Conservation (phyloP, 2,329 filamentous ascomycete species). For the Apiospora arundinis region DNA sequence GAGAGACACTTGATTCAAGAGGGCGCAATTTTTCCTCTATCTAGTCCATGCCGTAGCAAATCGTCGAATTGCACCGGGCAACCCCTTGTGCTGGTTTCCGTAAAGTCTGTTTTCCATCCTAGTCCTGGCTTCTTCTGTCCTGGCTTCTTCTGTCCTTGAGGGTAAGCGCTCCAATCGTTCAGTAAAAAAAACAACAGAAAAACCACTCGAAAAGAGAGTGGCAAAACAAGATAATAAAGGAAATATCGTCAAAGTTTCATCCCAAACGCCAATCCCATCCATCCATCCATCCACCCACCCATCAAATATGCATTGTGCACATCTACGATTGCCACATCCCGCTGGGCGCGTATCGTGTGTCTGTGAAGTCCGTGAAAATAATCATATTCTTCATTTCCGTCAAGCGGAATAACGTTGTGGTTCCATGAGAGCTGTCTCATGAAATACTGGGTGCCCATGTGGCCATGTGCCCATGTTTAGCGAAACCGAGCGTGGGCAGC, state of each 20-base stretch:
- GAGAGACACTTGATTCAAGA: background rate
- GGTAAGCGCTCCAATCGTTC: background rate
- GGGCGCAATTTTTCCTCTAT: background rate
- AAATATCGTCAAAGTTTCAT: background rate
- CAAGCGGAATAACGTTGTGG: slow-evolving; percentile 20
- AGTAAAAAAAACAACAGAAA: background rate
- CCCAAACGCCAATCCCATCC: slow-evolving; percentile 4
- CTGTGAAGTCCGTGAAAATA: background rate
- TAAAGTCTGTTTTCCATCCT: slow-evolving; percentile 15
- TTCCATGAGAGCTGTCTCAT: slow-evolving; percentile 28
- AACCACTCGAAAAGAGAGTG: background rate
- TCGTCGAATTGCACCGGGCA: slow-evolving; percentile 12
- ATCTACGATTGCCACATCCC: background rate
- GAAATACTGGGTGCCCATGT: slow-evolving; percentile 17
- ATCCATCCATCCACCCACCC: background rate
- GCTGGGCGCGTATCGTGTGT: background rate
- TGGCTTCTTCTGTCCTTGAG: slow-evolving; percentile 12
- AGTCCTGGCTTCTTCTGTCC: slow-evolving; percentile 9
- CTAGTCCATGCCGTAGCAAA: background rate
- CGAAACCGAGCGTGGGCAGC: slow-evolving; percentile 51
- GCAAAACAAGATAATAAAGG: background rate
- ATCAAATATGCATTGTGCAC: background rate
- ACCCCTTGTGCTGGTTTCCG: slow-evolving; percentile 16
- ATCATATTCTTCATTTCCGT: slow-evolving; percentile 16
- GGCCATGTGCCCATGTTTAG: slow-evolving; percentile 30